These are phyloP conservation scores for Artemisia argyi DNA, from an alignment of 129 eudicot species.

Conservation along the genomic window DNA sequence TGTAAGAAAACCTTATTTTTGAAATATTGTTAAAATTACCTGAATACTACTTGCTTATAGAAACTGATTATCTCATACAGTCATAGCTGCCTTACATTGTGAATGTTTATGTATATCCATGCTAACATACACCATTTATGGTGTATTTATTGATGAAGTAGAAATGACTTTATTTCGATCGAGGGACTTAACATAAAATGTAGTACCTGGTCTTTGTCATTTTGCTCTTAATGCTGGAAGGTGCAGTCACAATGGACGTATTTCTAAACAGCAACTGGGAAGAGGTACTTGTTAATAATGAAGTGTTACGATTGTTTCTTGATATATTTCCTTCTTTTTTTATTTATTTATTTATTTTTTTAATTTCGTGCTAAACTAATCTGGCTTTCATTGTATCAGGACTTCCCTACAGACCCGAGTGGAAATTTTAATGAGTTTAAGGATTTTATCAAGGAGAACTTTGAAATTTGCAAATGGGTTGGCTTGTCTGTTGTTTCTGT, in stretches of 20 bases:
- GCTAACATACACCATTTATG: not conserved
- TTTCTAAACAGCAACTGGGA: conserved; percentile 76
- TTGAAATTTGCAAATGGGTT: conserved; percentile 84
- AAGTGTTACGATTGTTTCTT: not conserved
- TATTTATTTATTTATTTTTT: not conserved
- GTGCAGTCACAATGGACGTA: conserved; percentile 74
- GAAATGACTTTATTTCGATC: conserved; percentile 7
- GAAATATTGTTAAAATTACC: not conserved
- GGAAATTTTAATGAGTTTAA: conserved; percentile 69
- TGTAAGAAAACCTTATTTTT: not conserved
- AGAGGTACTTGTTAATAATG: conserved; percentile 44
- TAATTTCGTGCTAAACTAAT: not conserved
- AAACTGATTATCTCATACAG: not conserved
- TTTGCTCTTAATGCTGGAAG: conserved; percentile 72
- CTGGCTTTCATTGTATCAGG: conserved; percentile 42
- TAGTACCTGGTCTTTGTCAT: conserved; percentile 77
- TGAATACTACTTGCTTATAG: not conserved
- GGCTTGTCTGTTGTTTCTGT: conserved; percentile 61
- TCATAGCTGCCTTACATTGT: not conserved
- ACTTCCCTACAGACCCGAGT: conserved; percentile 76
- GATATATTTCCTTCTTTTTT: not conserved
- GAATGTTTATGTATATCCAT: not conserved
- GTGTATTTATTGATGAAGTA: not conserved
- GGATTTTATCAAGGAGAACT: conserved; percentile 62
- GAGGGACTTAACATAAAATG: conserved; percentile 39